Percentiles rank a stretch among this genome's conserved stretches.
Conservation (phyloP, 371 early-diverging fungal genomes). For the Homolaphlyctis polyrhiza region DNA sequence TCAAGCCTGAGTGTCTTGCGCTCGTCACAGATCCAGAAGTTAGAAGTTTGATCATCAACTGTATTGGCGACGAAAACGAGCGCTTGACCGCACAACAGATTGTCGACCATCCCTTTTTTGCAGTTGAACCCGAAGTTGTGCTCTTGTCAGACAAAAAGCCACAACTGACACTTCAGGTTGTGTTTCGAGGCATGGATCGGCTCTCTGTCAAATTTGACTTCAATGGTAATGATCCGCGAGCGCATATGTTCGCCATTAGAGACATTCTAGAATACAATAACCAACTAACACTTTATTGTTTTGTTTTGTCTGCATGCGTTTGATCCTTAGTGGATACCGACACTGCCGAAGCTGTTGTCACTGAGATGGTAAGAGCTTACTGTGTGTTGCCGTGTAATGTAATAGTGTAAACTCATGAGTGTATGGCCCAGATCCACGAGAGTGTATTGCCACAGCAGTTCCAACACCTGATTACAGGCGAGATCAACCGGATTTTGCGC, state of each 20-base stretch:
- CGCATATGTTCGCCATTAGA: background rate
- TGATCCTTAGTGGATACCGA: constrained; percentile 58
- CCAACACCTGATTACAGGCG: constrained; percentile 71
- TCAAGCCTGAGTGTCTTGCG: constrained; percentile 73
- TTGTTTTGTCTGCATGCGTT: background rate
- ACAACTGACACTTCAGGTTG: constrained; percentile 68
- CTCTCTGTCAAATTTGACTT: constrained; percentile 86
- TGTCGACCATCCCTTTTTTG: constrained; percentile 75
- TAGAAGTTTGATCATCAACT: constrained; percentile 67
- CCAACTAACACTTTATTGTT: background rate
- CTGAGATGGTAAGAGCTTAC: constrained; percentile 78
- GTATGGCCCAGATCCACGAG: constrained; percentile 62
- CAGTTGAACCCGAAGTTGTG: constrained; percentile 72
- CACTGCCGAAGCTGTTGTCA: constrained; percentile 85
- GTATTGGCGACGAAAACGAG: constrained; percentile 67
- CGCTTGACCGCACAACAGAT: constrained; percentile 73
- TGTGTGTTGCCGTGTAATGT: too few species aligned
- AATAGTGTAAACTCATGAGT: too few species aligned
- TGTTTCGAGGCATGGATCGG: constrained; percentile 75
- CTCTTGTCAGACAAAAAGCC: constrained; percentile 58
- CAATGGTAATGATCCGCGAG: too few species aligned
- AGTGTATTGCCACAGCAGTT: constrained; percentile 68
- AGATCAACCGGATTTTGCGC: constrained; percentile 78
- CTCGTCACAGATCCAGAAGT: constrained; percentile 69
- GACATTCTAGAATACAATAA: too few species aligned